Percentiles rank a stretch among this genome's conserved stretches.
Conservation (phyloP, 1,139 yeast species). For the Pichia sp. region DNA sequence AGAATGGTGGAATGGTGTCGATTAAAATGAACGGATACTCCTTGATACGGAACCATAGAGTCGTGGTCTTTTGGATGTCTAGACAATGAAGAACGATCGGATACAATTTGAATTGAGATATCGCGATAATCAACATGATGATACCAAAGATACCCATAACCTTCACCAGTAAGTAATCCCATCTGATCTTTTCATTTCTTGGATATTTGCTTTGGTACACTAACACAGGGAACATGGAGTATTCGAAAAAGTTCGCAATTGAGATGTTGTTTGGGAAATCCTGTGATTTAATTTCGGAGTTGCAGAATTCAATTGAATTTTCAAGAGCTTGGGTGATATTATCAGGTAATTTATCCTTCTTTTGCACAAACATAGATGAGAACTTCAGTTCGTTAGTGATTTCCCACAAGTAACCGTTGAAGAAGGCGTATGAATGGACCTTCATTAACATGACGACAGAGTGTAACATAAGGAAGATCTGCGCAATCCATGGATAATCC, state of each 20-base stretch:
- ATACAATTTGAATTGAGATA: conserved; percentile 76
- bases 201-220: conserved; percentile 83
- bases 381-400: conserved; percentile 54
- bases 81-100: conserved; percentile 70
- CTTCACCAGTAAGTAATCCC: conserved; percentile 70
- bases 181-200: conserved; percentile 65
- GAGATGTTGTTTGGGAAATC: conserved; percentile 73
- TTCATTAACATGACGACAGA: conserved; percentile 88
- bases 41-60: conserved; percentile 42
- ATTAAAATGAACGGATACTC: conserved; percentile 62
- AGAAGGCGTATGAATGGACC: conserved; percentile 86
- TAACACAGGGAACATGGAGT: conserved; percentile 87
- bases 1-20: conserved; percentile 79
- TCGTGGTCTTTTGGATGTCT: conserved; percentile 45
- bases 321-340: conserved; percentile 36
- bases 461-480: conserved; percentile 78
- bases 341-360: conserved; percentile 29
- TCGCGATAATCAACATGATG: conserved; percentile 73
- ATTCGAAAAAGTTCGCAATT: conserved; percentile 65
- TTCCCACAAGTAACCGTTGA: conserved; percentile 84
- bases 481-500: conserved; percentile 82
- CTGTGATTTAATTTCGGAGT: conserved; percentile 59
- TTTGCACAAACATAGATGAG: conserved; percentile 39
- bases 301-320: conserved; percentile 58
- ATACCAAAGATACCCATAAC: conserved; percentile 83